Evolutionary conservation across 169 alveolate genomes (phyloP).

Genomic region (Plasmodium falciparum): DNA sequence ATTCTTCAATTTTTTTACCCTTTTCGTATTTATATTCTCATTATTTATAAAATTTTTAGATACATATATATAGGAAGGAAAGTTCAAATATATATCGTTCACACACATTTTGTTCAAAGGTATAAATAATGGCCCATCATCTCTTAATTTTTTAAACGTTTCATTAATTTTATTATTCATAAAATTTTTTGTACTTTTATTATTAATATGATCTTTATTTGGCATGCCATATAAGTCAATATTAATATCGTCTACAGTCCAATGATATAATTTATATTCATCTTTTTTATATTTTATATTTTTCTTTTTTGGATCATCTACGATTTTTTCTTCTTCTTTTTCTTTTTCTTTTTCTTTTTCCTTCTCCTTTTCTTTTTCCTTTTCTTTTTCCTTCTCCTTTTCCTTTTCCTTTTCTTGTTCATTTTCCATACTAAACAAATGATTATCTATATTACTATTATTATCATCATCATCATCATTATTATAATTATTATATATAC

Average conservation of each 20-base stretch:
- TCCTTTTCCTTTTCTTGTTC: slow-evolving; percentile 77
- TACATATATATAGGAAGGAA: slow-evolving; percentile 76
- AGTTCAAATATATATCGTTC: slow-evolving; percentile 60
- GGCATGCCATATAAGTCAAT: slow-evolving; percentile 29
- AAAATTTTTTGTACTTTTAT: not conserved
- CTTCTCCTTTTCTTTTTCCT: slow-evolving; percentile 74
- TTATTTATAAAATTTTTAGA: slow-evolving; percentile 71
- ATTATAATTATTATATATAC: not conserved
- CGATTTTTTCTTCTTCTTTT: slow-evolving; percentile 75
- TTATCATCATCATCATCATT: slow-evolving; percentile 28
- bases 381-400: slow-evolving; percentile 69
- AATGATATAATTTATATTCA: slow-evolving; percentile 62
- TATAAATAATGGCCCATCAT: slow-evolving; percentile 32
- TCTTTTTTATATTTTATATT: slow-evolving; percentile 69
- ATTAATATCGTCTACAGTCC: slow-evolving; percentile 13
- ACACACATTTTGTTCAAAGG: slow-evolving; percentile 73
- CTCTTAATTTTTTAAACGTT: slow-evolving; percentile 13
- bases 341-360: slow-evolving; percentile 73
- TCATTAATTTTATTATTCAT: slow-evolving; percentile 45
- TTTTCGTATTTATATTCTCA: slow-evolving; percentile 61
- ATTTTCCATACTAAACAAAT: slow-evolving; percentile 72
- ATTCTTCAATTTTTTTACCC: slow-evolving; percentile 56
- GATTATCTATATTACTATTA: slow-evolving; percentile 41
- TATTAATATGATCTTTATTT: not conserved
- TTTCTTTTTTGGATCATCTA: slow-evolving; percentile 71